phyloP scores from a whole-genome alignment of 768 basidiomycete species.

The Leucosporidium yakuticum region DNA sequence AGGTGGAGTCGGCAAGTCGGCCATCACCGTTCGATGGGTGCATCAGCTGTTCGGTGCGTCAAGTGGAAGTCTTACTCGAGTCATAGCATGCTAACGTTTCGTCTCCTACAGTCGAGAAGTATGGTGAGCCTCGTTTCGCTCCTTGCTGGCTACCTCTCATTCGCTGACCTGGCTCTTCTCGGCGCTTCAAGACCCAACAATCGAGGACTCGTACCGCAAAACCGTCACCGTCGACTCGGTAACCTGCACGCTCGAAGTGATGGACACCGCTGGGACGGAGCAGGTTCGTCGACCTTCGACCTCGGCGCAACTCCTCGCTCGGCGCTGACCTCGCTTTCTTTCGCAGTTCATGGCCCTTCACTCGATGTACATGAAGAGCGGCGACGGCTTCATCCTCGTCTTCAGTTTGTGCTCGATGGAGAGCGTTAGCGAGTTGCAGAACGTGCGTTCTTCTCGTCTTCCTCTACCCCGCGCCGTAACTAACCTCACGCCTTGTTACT shows the following conservation, averaged over 20 bases:
- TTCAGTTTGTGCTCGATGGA: slow-evolving; percentile 37
- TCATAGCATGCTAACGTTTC: not conserved
- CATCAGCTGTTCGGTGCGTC: slow-evolving; percentile 47
- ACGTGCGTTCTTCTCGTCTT: not conserved
- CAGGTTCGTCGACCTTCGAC: slow-evolving; percentile 48
- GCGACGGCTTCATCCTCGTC: slow-evolving; percentile 40
- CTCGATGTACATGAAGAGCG: slow-evolving; percentile 38
- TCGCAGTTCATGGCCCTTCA: slow-evolving; percentile 39
- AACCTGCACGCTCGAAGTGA: slow-evolving; percentile 32
- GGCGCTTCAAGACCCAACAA: slow-evolving; percentile 66
- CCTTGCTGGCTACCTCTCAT: not conserved
- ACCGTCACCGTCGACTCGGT: slow-evolving; percentile 36
- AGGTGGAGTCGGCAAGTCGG: slow-evolving; percentile 71
- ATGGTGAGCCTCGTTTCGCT: slow-evolving; percentile 33
- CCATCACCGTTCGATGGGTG: slow-evolving; percentile 95
- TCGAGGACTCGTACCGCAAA: slow-evolving; percentile 52
- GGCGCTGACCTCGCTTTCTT: not conserved
- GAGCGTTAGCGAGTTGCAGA: slow-evolving; percentile 31
- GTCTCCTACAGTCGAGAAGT: slow-evolving; percentile 85
- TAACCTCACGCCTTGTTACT: too few relatives aligned
- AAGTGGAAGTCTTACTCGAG: slow-evolving; percentile 38
- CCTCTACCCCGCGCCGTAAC: too few relatives aligned
- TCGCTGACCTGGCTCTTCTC: not conserved
- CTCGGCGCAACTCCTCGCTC: not conserved
- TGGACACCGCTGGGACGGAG: slow-evolving; percentile 40